Evolutionary conservation across 2,329 filamentous ascomycete genomes (phyloP).

Genomic region (Fusarium pseudonygamai): DNA sequence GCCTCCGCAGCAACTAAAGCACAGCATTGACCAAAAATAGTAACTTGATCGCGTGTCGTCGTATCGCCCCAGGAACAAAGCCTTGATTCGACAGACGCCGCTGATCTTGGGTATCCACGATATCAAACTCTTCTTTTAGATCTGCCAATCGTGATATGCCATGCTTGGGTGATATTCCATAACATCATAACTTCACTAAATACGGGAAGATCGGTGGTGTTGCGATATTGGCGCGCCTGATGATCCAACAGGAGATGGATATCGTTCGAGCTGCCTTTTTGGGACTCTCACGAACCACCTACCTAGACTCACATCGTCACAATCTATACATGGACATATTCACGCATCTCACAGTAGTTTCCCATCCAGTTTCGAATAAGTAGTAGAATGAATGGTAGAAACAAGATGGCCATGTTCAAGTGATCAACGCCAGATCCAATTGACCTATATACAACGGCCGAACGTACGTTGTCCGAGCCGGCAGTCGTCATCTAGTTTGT

Average conservation of each 20-base stretch:
- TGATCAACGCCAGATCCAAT: slow-evolving; percentile 39
- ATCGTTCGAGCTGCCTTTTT: background rate
- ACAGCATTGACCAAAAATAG: slow-evolving; percentile 38
- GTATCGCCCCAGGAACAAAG: slow-evolving; percentile 31
- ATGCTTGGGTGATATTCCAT: background rate
- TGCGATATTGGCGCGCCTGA: background rate
- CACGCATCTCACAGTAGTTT: background rate
- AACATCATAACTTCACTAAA: background rate
- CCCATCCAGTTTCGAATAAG: background rate
- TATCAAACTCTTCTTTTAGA: background rate
- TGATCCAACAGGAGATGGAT: background rate
- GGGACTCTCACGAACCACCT: background rate
- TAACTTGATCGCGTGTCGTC: slow-evolving; percentile 36
- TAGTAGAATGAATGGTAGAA: slow-evolving; percentile 9
- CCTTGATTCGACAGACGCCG: slow-evolving; percentile 15
- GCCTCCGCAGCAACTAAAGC: slow-evolving; percentile 2
- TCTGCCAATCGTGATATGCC: background rate
- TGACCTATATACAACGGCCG: slow-evolving; percentile 45
- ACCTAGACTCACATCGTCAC: background rate
- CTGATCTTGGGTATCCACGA: slow-evolving; percentile 16
- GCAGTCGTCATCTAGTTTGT: slow-evolving; percentile 44
- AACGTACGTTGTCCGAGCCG: slow-evolving; percentile 32
- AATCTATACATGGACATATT: background rate
- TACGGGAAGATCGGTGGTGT: background rate
- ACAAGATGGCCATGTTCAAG: slow-evolving; percentile 36